A percentile compares a stretch with the other conserved stretches of the same genome.
Conservation (phyloP, 768 basidiomycete genomes). For the Lactifluus pinguis region DNA sequence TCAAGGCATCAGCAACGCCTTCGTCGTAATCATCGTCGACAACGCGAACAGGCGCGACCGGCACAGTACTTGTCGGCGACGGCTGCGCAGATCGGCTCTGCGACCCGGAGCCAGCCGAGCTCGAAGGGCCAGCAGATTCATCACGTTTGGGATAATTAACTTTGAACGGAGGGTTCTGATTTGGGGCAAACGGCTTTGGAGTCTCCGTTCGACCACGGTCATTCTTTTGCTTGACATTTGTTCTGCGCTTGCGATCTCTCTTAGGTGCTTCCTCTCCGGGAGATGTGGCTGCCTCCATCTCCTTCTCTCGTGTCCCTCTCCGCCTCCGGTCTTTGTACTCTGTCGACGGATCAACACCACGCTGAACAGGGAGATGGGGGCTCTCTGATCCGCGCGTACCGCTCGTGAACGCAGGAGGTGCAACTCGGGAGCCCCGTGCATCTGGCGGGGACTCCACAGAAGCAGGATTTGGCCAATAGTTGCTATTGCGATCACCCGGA, state of each 20-base stretch:
- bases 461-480: constrained; percentile 8
- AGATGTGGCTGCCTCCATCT: constrained; percentile 12
- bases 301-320: constrained; percentile 18
- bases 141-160: constrained; percentile 28
- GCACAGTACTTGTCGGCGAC: constrained; percentile 55
- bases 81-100: constrained; percentile 59
- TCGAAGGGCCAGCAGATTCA: constrained; percentile 51
- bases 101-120: constrained; percentile 48
- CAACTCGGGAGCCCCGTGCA: constrained; percentile 18
- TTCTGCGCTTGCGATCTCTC: constrained; percentile 49
- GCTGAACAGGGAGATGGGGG: constrained; percentile 30
- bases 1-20: constrained; percentile 77
- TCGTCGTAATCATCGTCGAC: constrained; percentile 95
- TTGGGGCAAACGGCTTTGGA: constrained; percentile 30
- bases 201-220: constrained; percentile 37
- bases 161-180: constrained; percentile 22
- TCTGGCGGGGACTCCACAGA: constrained; percentile 21
- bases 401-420: constrained; percentile 25
- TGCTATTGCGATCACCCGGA: constrained; percentile 4
- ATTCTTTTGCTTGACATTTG: constrained; percentile 34
- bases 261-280: constrained; percentile 35
- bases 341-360: constrained; percentile 28
- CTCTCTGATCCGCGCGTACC: constrained; percentile 50
- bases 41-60: constrained; percentile 52
- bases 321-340: constrained; percentile 42